Evolutionary conservation across 805 yeast genomes (phyloP).

Genomic region (Lipomyces orientalis): DNA sequence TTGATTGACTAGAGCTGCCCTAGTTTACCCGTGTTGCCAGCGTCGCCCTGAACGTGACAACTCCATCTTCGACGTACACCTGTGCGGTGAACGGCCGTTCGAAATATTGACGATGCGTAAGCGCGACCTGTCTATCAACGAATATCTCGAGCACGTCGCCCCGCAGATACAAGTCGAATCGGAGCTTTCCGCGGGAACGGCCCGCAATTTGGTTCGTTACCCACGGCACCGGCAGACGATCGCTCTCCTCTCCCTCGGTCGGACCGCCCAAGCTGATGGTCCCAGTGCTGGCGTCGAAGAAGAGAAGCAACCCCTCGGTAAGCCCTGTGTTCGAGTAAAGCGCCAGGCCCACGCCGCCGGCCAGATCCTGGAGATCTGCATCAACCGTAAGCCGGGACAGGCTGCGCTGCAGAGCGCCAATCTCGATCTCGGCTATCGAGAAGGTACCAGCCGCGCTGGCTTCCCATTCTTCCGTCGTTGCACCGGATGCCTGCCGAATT

Average conservation of each 20-base stretch:
- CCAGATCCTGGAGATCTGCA: background rate
- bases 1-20: background rate
- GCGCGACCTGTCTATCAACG: background rate
- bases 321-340: background rate
- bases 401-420: conserved; percentile 1
- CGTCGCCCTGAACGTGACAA: background rate
- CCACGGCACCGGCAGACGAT: background rate
- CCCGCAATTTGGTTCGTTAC: background rate
- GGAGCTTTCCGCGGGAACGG: conserved; percentile 1
- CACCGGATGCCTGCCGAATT: background rate
- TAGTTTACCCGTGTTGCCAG: background rate
- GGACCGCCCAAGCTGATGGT: conserved; percentile 1
- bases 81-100: conserved; percentile 1
- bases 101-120: background rate
- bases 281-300: background rate
- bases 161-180: background rate
- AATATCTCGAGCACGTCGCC: background rate
- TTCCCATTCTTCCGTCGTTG: background rate
- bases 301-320: background rate
- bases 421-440: background rate
- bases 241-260: conserved; percentile 1
- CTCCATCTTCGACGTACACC: background rate
- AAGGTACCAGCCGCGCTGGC: conserved; percentile 1
- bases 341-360: background rate
- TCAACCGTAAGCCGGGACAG: background rate